These are phyloP conservation scores for Vigna nakashimae DNA, from an alignment of 306 rosid species.

Conservation along the genomic window DNA sequence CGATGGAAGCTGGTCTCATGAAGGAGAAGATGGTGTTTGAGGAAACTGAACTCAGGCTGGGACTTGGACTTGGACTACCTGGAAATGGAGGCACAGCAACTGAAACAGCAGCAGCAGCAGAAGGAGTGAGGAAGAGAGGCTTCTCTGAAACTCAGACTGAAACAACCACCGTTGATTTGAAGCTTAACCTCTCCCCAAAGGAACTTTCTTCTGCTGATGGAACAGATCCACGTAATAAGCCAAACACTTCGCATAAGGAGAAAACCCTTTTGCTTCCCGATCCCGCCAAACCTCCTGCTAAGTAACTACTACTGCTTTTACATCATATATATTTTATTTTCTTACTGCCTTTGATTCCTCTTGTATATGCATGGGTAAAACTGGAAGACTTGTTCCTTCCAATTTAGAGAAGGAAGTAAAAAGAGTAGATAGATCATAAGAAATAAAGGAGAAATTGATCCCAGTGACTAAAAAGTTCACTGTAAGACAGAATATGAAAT, in stretches of 20 bases:
- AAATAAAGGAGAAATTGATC: background rate
- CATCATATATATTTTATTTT: background rate
- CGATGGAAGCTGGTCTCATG: constrained; percentile 47
- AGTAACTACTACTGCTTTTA: constrained; percentile 54
- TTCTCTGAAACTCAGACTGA: constrained; percentile 51
- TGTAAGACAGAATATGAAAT: background rate
- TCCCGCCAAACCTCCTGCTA: constrained; percentile 82
- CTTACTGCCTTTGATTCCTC: background rate
- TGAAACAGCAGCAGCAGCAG: constrained; percentile 6
- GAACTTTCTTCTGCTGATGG: constrained; percentile 22
- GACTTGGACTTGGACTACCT: constrained; percentile 81
- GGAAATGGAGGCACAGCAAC: constrained; percentile 46
- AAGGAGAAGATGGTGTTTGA: constrained; percentile 58
- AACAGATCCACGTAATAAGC: constrained; percentile 44
- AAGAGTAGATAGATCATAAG: background rate
- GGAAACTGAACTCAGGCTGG: constrained; percentile 75
- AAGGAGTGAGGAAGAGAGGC: constrained; percentile 64
- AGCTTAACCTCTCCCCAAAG: constrained; percentile 62
- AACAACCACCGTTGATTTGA: constrained; percentile 52
- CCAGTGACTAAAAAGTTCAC: background rate
- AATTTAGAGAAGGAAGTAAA: background rate
- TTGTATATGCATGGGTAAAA: background rate
- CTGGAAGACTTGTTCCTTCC: background rate
- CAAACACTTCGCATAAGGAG: constrained; percentile 51
- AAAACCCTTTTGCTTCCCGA: constrained; percentile 61